phyloP scores from a whole-genome alignment of 2,329 filamentous ascomycete genomes.

The Setomelanomma holmii region DNA sequence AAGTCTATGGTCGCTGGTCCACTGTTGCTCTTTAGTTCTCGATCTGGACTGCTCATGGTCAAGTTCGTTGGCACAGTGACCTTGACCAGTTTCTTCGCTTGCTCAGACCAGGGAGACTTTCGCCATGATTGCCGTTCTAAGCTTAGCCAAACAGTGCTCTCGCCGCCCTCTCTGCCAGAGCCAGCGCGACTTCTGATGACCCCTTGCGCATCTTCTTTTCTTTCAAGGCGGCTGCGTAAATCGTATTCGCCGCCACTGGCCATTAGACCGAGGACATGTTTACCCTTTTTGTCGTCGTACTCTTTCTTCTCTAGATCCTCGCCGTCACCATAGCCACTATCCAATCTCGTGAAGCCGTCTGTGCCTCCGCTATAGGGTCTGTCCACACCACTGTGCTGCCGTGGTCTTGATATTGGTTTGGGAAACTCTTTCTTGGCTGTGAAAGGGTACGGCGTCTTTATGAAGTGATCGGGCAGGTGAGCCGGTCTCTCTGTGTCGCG shows the following conservation, averaged over 20 bases:
- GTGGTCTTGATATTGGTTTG: conserved; percentile 24
- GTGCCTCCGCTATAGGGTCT: conserved; percentile 5
- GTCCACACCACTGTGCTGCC: conserved; percentile 12
- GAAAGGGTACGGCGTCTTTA: conserved; percentile 38
- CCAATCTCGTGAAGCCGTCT: conserved; percentile 7
- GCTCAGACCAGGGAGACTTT: neutral
- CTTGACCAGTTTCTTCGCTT: conserved; percentile 6
- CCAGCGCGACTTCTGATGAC: conserved; percentile 9
- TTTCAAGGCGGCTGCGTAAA: conserved; percentile 21
- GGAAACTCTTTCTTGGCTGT: conserved; percentile 35
- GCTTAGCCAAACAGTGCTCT: conserved; percentile 25
- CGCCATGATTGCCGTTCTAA: conserved; percentile 6
- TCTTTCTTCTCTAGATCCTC: conserved; percentile 4
- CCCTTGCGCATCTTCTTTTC: conserved; percentile 30
- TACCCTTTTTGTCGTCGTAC: conserved; percentile 26
- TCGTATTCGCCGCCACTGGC: conserved; percentile 18
- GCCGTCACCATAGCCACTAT: conserved; percentile 9
- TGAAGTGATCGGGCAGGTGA: conserved; percentile 31
- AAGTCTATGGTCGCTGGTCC: conserved; percentile 22
- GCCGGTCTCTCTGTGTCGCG: conserved; percentile 22
- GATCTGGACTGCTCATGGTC: conserved; percentile 7
- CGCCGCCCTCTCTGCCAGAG: conserved; percentile 5
- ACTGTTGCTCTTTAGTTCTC: neutral
- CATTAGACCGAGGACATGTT: conserved; percentile 29
- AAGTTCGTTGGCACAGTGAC: conserved; percentile 23